phyloP scores from a whole-genome alignment of 2,329 filamentous ascomycete genomes.

The Domatiomyces catenatus region DNA sequence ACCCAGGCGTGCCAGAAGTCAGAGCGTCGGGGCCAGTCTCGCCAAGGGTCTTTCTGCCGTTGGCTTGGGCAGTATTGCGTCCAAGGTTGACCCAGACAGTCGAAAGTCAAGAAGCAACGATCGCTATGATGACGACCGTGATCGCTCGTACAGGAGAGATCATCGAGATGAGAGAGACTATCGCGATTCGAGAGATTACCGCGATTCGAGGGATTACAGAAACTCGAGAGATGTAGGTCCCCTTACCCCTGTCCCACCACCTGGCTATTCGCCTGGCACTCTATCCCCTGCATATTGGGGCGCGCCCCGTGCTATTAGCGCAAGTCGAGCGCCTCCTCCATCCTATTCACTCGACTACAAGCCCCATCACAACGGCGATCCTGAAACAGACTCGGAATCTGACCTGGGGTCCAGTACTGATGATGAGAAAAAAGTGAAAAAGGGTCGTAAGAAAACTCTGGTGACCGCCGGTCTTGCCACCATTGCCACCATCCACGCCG shows the following conservation, averaged over 20 bases:
- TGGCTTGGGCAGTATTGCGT: slow-evolving; percentile 24
- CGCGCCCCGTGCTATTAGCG: slow-evolving; percentile 16
- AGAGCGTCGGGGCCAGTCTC: slow-evolving; percentile 32
- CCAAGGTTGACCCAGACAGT: slow-evolving; percentile 18
- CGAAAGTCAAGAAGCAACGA: slow-evolving; percentile 15
- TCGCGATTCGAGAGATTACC: slow-evolving; percentile 16
- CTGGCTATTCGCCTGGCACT: slow-evolving; percentile 6
- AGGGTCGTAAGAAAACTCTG: slow-evolving; percentile 51
- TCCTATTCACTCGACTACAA: slow-evolving; percentile 14
- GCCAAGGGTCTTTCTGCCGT: slow-evolving; percentile 30
- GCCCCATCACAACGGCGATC: slow-evolving; percentile 17
- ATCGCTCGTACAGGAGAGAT: neutral
- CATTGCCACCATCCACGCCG: slow-evolving; percentile 54
- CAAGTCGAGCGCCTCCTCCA: slow-evolving; percentile 14
- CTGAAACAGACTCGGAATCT: slow-evolving; percentile 30
- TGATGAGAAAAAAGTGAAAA: slow-evolving; percentile 47
- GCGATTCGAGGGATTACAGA: slow-evolving; percentile 21
- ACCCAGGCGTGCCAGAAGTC: slow-evolving; percentile 28
- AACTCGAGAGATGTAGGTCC: slow-evolving; percentile 32
- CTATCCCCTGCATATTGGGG: slow-evolving; percentile 1
- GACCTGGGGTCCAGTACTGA: slow-evolving; percentile 43
- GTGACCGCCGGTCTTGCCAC: slow-evolving; percentile 51
- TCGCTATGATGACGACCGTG: slow-evolving; percentile 10
- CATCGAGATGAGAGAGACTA: neutral
- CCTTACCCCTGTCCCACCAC: slow-evolving; percentile 18